phyloP scores from a whole-genome alignment of 2,329 filamentous ascomycete genomes.

The Ustulina deusta region DNA sequence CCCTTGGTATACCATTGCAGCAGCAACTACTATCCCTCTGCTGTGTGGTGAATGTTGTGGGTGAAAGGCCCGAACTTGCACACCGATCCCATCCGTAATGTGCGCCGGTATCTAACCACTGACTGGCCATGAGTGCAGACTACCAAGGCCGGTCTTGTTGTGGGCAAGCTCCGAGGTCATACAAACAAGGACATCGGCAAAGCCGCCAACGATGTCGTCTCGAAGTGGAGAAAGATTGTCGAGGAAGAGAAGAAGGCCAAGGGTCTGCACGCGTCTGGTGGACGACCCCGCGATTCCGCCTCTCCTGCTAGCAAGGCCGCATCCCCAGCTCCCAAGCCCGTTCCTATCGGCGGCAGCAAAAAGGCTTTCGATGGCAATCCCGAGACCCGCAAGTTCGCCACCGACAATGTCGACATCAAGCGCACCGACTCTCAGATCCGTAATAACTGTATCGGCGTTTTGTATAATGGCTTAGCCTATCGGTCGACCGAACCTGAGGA shows the following conservation, averaged over 20 bases:
- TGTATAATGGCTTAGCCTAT: constrained; percentile 89
- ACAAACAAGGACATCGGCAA: constrained; percentile 83
- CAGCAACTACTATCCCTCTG: neutral
- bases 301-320: constrained; percentile 62
- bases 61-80: neutral
- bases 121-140: constrained; percentile 58
- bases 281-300: constrained; percentile 61
- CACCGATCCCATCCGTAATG: neutral
- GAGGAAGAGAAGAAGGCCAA: constrained; percentile 70
- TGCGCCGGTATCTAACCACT: constrained; percentile 23
- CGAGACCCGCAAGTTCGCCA: constrained; percentile 83
- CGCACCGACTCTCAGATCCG: constrained; percentile 80
- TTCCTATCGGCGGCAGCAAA: constrained; percentile 58
- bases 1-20: neutral
- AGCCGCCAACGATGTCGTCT: constrained; percentile 83
- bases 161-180: constrained; percentile 84
- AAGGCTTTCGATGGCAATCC: constrained; percentile 71
- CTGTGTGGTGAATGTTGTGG: neutral
- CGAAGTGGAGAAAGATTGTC: constrained; percentile 86
- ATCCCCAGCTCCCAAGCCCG: constrained; percentile 59
- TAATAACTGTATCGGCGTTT: constrained; percentile 87
- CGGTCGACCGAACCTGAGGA: constrained; percentile 77
- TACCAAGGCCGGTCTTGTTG: constrained; percentile 90
- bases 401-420: constrained; percentile 82
- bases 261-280: constrained; percentile 42